phyloP scores from a whole-genome alignment of 2,329 filamentous ascomycete species.

The Neoascochyta sp. region DNA sequence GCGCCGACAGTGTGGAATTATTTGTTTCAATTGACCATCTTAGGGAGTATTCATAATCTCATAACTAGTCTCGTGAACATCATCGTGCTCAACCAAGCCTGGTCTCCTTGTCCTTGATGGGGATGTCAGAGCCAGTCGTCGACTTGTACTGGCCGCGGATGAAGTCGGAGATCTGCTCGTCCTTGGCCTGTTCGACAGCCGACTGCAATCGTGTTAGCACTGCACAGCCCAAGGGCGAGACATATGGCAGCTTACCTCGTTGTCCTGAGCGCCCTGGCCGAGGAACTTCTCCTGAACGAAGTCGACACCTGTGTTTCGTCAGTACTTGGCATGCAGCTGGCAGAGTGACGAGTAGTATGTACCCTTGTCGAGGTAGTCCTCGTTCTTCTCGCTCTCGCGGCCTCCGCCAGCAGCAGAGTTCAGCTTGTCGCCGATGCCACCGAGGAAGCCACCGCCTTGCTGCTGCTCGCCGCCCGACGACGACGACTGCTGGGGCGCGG shows the following conservation, averaged over 20 bases:
- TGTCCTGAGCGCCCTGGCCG: conserved; percentile 61
- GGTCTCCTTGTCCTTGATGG: conserved; percentile 65
- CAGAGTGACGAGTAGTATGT: conserved; percentile 8
- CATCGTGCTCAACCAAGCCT: conserved; percentile 13
- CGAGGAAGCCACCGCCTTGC: conserved; percentile 47
- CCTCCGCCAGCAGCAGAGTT: conserved; percentile 72
- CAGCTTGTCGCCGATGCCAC: conserved; percentile 65
- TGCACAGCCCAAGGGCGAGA: background rate
- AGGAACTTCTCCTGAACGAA: conserved; percentile 73
- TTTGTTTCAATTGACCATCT: too few relatives aligned
- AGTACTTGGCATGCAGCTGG: too few relatives aligned
- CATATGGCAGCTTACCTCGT: conserved; percentile 41
- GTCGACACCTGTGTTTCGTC: conserved; percentile 60
- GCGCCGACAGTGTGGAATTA: too few relatives aligned
- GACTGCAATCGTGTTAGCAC: conserved; percentile 29
- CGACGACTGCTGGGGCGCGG: conserved; percentile 31
- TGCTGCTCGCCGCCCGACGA: conserved; percentile 6
- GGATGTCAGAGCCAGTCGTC: conserved; percentile 64
- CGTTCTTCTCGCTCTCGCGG: conserved; percentile 71
- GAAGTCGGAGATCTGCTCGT: conserved; percentile 71
- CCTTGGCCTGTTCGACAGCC: conserved; percentile 77
- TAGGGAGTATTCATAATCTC: too few relatives aligned
- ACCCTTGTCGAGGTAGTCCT: conserved; percentile 82
- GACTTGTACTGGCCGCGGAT: conserved; percentile 69
- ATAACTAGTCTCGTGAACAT: too few relatives aligned